Base-by-base conservation (phyloP, 2,329 filamentous ascomycete genomes). In the Monosporascus sp. region DNA sequence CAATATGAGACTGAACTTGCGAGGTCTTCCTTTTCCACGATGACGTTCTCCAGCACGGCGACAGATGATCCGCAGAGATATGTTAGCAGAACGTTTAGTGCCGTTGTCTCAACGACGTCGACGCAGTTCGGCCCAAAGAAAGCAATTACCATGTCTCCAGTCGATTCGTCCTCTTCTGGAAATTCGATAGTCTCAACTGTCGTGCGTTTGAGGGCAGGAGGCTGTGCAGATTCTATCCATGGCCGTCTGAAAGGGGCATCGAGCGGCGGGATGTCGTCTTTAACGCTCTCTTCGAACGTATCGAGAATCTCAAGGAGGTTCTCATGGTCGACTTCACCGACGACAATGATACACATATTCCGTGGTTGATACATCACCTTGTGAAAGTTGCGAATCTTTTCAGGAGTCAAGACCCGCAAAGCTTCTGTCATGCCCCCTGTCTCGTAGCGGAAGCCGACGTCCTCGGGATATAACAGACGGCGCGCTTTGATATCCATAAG, bases 391-490 rank as follows among this genome's bases (percentile, higher is more conserved):
- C 94, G 86, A 60, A 99, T 99, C 40, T 91, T 86, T 50, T 97
- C 88, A 2, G 91, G 85, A 0, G 91, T 94, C 47, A 99, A 76
- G 3, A 91, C 85, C 43, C 94, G 86, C 49, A 99, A 79, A 36
- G 91, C 88, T 63, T 96, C 90, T 76, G 95, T 95, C 87, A 97
- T 91, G 16, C 94, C 94, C 14, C 94, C 94, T n/a, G 94, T 99
- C 73, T 99, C 94, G 63, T 97, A 97, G 54, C 93, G 86, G 68
- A 97, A 99, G 3, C 94, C 94, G 52, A 95, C 85, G 47, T 90
- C 88, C 69, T 94, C 85, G 0, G 92, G 92, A 63, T 97, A 99
- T 37, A 96, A 76, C 45, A 94, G 76, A 2, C 90, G 84, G 41
- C 90, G 86, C 50, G 90, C 87, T 59, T 84, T 82, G 53, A 97